These are phyloP conservation scores for Aureobasidium sp. DNA, from an alignment of 2,329 filamentous ascomycete species.

Conservation along the genomic window DNA sequence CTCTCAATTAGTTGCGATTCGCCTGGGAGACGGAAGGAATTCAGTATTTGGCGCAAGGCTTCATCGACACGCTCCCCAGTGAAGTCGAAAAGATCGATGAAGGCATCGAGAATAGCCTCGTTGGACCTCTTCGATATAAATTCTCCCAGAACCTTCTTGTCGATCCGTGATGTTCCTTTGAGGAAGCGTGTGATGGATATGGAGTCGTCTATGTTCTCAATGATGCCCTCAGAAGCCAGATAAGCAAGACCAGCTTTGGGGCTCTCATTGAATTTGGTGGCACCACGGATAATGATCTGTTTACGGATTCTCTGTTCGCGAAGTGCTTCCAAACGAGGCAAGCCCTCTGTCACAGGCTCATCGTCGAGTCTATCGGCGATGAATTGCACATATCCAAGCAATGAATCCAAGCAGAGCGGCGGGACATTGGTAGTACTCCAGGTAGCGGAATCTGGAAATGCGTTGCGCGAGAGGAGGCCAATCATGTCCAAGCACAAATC, in stretches of 20 bases:
- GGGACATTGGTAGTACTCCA: constrained; percentile 99
- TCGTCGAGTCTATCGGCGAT: constrained; percentile 80
- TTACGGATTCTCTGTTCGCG: constrained; percentile 71
- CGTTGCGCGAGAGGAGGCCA: constrained; percentile 84
- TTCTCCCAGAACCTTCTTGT: constrained; percentile 86
- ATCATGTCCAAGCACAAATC: constrained; percentile 96
- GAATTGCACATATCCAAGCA: constrained; percentile 86
- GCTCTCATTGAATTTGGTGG: constrained; percentile 89
- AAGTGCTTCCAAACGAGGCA: constrained; percentile 58
- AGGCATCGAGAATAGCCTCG: constrained; percentile 74
- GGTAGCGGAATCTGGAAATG: constrained; percentile 91
- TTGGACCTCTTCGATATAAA: constrained; percentile 89
- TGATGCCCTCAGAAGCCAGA: constrained; percentile 77
- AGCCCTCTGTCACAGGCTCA: constrained; percentile 54
- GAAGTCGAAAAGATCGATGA: constrained; percentile 85
- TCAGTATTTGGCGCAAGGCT: constrained; percentile 76
- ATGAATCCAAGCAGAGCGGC: constrained; percentile 83
- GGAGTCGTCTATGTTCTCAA: constrained; percentile 66
- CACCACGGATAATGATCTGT: constrained; percentile 79
- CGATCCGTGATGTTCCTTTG: constrained; percentile 77
- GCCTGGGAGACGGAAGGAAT: constrained; percentile 87
- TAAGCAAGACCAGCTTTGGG: constrained; percentile 85
- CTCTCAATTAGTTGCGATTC: constrained; percentile 90
- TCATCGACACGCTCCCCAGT: constrained; percentile 80
- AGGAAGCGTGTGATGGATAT: constrained; percentile 78